A percentile compares a stretch with the other conserved stretches of the same genome.
These are phyloP conservation scores for Clarireedia monteithiana DNA, from an alignment of 2,329 filamentous ascomycete genomes.

Conservation along the genomic window DNA sequence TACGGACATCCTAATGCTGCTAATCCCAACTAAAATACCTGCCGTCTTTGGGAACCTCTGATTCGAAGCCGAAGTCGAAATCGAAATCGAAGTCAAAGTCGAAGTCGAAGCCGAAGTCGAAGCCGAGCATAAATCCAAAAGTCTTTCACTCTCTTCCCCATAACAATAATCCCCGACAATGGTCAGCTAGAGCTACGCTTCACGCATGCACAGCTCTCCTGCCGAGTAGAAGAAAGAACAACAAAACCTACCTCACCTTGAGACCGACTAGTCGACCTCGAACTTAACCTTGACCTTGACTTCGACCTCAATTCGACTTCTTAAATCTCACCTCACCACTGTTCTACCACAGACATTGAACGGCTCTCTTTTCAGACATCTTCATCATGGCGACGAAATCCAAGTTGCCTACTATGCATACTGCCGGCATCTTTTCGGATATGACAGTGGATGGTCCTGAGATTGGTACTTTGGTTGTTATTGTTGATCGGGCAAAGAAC, in stretches of 20 bases:
- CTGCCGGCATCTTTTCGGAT: constrained; percentile 88
- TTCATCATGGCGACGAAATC: constrained; percentile 42
- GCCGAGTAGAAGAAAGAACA: background rate
- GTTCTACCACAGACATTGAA: background rate
- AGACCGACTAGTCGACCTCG: background rate
- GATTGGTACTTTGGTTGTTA: constrained; percentile 86
- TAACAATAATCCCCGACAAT: constrained; percentile 11
- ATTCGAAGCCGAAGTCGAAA: too few species aligned
- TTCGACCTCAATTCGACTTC: background rate
- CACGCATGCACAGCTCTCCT: too few species aligned
- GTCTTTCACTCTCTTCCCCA: too few species aligned
- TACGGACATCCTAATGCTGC: too few species aligned
- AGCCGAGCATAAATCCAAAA: too few species aligned
- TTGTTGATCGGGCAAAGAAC: constrained; percentile 94
- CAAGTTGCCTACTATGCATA: constrained; percentile 63
- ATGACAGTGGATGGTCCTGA: constrained; percentile 87
- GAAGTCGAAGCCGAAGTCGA: too few species aligned
- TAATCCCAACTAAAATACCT: too few species aligned
- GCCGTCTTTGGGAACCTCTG: too few species aligned
- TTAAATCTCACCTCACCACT: background rate
- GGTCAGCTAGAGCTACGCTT: constrained; percentile 18
- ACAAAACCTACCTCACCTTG: background rate
- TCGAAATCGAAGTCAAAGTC: too few species aligned
- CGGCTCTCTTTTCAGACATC: background rate
- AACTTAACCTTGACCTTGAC: background rate